A percentile compares a stretch with the other conserved stretches of the same genome.
phyloP scores from a whole-genome alignment of 2,329 filamentous ascomycete species.

The Trematosphaeria pertusa region DNA sequence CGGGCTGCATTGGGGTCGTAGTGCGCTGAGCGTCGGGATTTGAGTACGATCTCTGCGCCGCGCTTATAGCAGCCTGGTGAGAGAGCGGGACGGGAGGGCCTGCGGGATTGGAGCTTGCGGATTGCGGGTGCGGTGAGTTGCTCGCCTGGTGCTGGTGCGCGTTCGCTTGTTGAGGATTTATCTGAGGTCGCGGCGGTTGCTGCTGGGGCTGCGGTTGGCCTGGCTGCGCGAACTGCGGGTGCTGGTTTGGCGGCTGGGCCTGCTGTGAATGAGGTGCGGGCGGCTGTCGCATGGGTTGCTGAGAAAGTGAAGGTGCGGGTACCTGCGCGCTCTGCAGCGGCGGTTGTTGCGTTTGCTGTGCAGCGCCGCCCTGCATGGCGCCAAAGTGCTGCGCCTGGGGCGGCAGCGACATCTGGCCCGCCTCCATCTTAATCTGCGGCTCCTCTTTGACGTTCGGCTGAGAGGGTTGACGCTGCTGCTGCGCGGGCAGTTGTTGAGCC shows the following conservation, averaged over 20 bases:
- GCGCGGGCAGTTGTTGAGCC: constrained; percentile 31
- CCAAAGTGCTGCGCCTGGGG: constrained; percentile 33
- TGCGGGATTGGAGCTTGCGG: constrained; percentile 36
- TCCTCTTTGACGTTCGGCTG: constrained; percentile 40
- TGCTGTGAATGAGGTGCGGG: constrained; percentile 38
- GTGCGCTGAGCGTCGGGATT: constrained; percentile 42
- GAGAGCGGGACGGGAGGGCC: constrained; percentile 49
- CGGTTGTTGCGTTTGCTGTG: constrained; percentile 26
- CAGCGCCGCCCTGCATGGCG: constrained; percentile 28
- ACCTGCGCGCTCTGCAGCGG: constrained; percentile 18
- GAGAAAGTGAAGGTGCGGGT: constrained; percentile 22
- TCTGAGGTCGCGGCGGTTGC: constrained; percentile 43
- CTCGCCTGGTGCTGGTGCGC: constrained; percentile 43
- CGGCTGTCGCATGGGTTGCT: constrained; percentile 33
- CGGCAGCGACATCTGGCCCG: constrained; percentile 29
- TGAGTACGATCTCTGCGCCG: constrained; percentile 50
- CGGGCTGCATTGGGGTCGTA: constrained; percentile 42
- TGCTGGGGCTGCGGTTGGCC: constrained; percentile 38
- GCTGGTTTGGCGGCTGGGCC: constrained; percentile 36
- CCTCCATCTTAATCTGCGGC: constrained; percentile 47
- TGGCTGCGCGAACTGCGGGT: constrained; percentile 33
- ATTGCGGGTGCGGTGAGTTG: constrained; percentile 47
- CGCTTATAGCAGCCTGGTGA: constrained; percentile 54
- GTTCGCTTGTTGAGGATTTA: constrained; percentile 46
- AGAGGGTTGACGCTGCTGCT: constrained; percentile 34